Conservation (phyloP, 495 filamentous ascomycete species). For the Annulohypoxylon bovei region DNA sequence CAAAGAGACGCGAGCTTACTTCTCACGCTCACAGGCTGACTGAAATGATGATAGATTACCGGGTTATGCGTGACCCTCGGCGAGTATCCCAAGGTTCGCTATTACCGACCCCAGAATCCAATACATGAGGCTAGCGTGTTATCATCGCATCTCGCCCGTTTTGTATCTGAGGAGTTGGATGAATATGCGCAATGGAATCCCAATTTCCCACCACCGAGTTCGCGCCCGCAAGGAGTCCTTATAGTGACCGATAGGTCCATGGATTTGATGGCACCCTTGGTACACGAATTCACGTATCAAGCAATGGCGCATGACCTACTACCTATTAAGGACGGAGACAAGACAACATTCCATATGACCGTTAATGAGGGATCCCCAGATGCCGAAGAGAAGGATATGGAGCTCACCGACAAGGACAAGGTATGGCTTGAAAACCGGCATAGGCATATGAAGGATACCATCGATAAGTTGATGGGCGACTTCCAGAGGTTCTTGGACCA, state of each 20-base stretch:
- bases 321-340: constrained; percentile 85
- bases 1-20: constrained; percentile 3
- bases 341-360: constrained; percentile 82
- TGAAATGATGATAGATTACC: constrained; percentile 68
- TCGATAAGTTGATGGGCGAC: constrained; percentile 90
- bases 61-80: constrained; percentile 84
- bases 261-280: constrained; percentile 84
- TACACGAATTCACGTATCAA: constrained; percentile 98
- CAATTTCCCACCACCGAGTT: constrained; percentile 83
- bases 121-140: constrained; percentile 88
- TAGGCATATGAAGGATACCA: constrained; percentile 96
- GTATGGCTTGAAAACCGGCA: constrained; percentile 95
- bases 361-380: constrained; percentile 74
- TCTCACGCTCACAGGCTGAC: constrained; percentile 45
- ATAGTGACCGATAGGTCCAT: constrained; percentile 91
- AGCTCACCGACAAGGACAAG: constrained; percentile 86
- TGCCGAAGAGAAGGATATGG: constrained; percentile 86
- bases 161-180: constrained; percentile 90
- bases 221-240: constrained; percentile 82
- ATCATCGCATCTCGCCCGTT: constrained; percentile 87
- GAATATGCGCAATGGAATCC: constrained; percentile 81
- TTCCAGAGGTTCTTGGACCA: constrained; percentile 90
- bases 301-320: constrained; percentile 96
- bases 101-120: constrained; percentile 78
- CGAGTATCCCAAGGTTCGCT: constrained; percentile 90